Evolutionary conservation across 352 stramenopile genomes (phyloP).

Genomic region (Globisporangium nagaii): DNA sequence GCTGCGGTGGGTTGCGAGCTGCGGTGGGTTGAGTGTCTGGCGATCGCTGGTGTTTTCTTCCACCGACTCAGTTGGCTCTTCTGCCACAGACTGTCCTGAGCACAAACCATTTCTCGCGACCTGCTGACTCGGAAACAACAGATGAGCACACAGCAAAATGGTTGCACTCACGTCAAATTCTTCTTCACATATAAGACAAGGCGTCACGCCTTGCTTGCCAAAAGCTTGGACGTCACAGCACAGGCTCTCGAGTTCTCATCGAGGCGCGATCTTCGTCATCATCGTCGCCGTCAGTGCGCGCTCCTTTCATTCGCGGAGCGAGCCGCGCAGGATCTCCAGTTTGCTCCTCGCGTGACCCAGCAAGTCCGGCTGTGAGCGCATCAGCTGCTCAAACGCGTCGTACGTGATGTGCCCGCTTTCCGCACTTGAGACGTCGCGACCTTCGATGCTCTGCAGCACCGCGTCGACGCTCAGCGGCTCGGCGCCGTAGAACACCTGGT

Average conservation of each 20-base stretch:
- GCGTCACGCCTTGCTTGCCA: no score
- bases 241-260: no score
- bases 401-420: constrained; percentile 21
- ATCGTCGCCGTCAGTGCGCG: neutral
- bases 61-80: no score
- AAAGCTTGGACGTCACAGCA: no score
- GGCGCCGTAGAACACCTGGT: constrained; percentile 42
- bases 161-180: no score
- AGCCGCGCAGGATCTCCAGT: constrained; percentile 48
- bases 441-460: constrained; percentile 20
- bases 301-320: constrained; percentile 24
- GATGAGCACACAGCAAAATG: no score
- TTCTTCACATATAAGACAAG: no score
- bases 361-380: constrained; percentile 32
- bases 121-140: no score
- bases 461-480: constrained; percentile 18
- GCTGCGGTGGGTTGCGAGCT: neutral
- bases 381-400: constrained; percentile 34
- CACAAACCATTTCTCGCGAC: no score
- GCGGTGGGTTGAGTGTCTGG: no score
- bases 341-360: constrained; percentile 41
- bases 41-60: neutral
- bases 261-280: neutral
- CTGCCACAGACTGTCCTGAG: no score
- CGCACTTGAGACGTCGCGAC: neutral